Conservation (phyloP, 192 early-diverging fungal genomes). For the Umbelopsis vinacea region DNA sequence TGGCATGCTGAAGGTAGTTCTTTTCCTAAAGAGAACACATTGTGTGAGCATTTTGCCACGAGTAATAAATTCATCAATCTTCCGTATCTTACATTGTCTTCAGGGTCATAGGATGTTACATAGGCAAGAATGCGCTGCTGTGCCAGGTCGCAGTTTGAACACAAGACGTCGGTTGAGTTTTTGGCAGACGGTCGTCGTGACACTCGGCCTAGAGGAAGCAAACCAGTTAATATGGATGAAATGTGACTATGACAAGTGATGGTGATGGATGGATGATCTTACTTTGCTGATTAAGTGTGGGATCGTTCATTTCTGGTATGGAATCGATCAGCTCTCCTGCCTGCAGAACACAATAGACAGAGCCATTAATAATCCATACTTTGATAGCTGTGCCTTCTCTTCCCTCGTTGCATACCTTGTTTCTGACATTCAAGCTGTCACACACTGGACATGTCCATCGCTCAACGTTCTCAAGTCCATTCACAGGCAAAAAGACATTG, state of each 20-base stretch:
- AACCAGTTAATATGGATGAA: neutral
- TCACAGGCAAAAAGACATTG: neutral
- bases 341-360: neutral
- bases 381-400: neutral
- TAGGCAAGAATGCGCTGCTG: slow-evolving; percentile 14
- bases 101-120: slow-evolving; percentile 4
- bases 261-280: neutral
- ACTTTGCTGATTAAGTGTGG: slow-evolving; percentile 7
- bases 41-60: neutral
- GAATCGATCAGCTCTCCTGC: neutral
- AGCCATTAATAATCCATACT: neutral
- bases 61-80: neutral
- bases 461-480: slow-evolving; percentile 15
- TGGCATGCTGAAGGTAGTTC: slow-evolving; percentile 1
- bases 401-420: slow-evolving; percentile 11
- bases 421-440: slow-evolving; percentile 19
- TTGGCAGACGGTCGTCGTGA: neutral
- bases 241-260: neutral
- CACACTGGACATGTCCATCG: slow-evolving; percentile 11
- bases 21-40: neutral
- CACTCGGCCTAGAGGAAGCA: neutral
- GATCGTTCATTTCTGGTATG: slow-evolving; percentile 14
- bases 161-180: neutral
- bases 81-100: slow-evolving; percentile 5
- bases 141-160: slow-evolving; percentile 13